Conservation (phyloP, 306 rosid species). For the Gynostemma pentaphyllum region DNA sequence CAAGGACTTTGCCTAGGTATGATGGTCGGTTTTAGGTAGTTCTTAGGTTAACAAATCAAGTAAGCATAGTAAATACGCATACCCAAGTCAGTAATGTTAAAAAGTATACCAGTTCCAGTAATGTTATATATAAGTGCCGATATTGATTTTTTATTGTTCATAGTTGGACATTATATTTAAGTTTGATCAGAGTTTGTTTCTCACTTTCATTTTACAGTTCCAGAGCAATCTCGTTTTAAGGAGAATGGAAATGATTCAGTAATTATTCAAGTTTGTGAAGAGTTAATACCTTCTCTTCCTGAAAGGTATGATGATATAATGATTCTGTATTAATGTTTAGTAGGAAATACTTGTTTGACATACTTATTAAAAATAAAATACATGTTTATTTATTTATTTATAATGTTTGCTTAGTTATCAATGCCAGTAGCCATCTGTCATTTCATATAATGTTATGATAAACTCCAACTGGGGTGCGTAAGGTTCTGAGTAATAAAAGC, state of each 20-base stretch:
- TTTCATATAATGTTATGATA: neutral
- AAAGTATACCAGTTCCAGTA: neutral
- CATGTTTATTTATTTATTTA: neutral
- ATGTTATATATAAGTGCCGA: neutral
- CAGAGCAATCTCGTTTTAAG: slow-evolving; percentile 16
- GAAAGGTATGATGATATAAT: slow-evolving; percentile 40
- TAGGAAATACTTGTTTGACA: neutral
- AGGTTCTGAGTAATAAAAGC: neutral
- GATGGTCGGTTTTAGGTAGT: neutral
- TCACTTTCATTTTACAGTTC: slow-evolving; percentile 15
- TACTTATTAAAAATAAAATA: neutral
- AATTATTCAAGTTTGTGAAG: slow-evolving; percentile 29
- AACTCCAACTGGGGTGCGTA: neutral
- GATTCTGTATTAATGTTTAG: neutral
- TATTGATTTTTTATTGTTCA: neutral
- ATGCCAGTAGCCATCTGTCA: neutral
- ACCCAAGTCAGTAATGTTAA: neutral
- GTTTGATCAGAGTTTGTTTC: neutral
- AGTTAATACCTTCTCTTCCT: slow-evolving; percentile 44
- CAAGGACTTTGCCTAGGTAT: neutral
- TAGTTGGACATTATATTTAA: neutral
- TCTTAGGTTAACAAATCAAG: neutral
- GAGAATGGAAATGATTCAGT: slow-evolving; percentile 14
- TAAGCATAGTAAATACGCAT: neutral
- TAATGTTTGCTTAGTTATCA: neutral